These are phyloP conservation scores for Ceratobasidium sp. DNA, from an alignment of 1,284 basidiomycete species.

Conservation along the genomic window DNA sequence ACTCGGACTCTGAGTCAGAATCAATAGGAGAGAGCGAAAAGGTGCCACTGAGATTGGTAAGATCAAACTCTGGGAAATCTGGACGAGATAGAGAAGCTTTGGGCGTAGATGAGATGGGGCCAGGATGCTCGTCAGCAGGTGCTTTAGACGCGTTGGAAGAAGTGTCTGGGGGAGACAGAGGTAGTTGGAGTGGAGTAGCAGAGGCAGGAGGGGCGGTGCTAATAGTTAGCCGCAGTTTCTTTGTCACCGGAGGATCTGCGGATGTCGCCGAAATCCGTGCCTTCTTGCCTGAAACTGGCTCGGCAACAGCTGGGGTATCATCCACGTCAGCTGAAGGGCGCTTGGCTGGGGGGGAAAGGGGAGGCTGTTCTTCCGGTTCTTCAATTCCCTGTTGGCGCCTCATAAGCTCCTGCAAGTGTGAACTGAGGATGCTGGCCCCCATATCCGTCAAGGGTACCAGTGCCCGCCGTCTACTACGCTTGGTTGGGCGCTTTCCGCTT, in stretches of 20 bases:
- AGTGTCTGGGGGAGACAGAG: conserved; percentile 18
- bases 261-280: not conserved
- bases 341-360: not conserved
- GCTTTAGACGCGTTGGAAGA: conserved; percentile 24
- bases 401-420: conserved; percentile 16
- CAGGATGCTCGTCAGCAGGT: not conserved
- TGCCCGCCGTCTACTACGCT: conserved; percentile 10
- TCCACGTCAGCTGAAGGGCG: not conserved
- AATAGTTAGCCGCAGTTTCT: conserved; percentile 29
- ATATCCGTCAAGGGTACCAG: conserved; percentile 11
- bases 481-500: not conserved
- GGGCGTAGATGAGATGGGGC: not conserved
- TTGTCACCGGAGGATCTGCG: conserved; percentile 1
- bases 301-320: not conserved
- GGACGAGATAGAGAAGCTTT: not conserved
- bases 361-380: not conserved
- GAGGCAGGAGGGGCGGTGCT: not conserved
- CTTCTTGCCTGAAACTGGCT: not conserved
- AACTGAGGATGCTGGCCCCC: conserved; percentile 25
- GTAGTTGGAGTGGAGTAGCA: not conserved
- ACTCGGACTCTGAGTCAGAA: conserved; percentile 6
- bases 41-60: not conserved
- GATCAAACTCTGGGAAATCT: not conserved
- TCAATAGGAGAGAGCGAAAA: conserved; percentile 2
- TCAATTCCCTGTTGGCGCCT: conserved; percentile 22